phyloP scores from a whole-genome alignment of 352 stramenopile species.

The Phytopythium oedochilum region DNA sequence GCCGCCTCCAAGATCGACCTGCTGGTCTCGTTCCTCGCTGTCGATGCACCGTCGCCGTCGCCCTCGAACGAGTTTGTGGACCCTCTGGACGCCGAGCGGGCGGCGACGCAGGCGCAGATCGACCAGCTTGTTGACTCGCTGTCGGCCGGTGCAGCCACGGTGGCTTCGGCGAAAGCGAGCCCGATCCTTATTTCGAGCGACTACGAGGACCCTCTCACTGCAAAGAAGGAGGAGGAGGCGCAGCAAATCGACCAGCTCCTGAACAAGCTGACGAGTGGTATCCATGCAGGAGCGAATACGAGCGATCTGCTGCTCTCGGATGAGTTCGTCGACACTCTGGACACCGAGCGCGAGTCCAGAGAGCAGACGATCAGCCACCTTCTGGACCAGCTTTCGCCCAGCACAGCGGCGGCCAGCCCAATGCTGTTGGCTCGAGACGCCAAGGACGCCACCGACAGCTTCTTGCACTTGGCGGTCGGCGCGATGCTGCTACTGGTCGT shows the following conservation, averaged over 20 bases:
- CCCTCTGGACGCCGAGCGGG: constrained; percentile 16
- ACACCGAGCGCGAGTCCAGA: constrained; percentile 12
- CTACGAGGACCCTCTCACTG: constrained; percentile 6
- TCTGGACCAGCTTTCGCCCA: constrained; percentile 10
- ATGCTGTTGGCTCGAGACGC: constrained; percentile 14
- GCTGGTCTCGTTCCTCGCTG: constrained; percentile 2
- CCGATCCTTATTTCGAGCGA: constrained; percentile 12
- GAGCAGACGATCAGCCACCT: constrained; percentile 19
- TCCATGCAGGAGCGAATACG: neutral
- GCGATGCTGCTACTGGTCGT: constrained; percentile 21
- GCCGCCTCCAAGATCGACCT: constrained; percentile 2
- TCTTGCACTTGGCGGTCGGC: constrained; percentile 17
- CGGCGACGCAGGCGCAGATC: constrained; percentile 15
- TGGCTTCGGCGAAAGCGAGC: neutral
- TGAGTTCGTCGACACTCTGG: constrained; percentile 7
- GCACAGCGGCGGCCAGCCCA: neutral
- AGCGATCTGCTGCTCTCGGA: constrained; percentile 11
- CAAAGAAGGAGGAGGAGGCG: constrained; percentile 11
- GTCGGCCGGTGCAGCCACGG: constrained; percentile 2
- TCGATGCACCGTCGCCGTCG: neutral
- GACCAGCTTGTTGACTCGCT: constrained; percentile 15
- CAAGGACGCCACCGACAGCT: neutral
- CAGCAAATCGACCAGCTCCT: constrained; percentile 18
- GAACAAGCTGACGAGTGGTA: constrained; percentile 6
- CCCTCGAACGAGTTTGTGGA: constrained; percentile 5